These are phyloP conservation scores for Plicaturopsis crispa DNA, from an alignment of 768 basidiomycete genomes.

Conservation along the genomic window DNA sequence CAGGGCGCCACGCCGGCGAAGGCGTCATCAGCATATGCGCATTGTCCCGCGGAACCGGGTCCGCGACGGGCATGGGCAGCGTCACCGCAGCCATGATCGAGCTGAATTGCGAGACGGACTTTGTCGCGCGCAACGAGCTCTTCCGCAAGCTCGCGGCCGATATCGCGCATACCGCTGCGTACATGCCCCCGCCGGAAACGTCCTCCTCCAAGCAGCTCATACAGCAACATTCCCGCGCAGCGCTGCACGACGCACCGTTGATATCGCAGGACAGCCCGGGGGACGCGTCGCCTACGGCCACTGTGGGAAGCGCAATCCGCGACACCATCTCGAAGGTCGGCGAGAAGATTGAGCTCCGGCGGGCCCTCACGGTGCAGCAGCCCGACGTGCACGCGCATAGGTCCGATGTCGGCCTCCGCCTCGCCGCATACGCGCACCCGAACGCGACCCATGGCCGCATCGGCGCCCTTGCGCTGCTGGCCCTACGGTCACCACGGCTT, in stretches of 20 bases:
- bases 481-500: constrained; percentile 41
- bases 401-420: constrained; percentile 27
- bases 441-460: constrained; percentile 47
- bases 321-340: constrained; percentile 70
- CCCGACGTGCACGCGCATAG: neutral
- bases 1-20: constrained; percentile 64
- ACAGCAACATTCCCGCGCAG: constrained; percentile 40
- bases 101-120: constrained; percentile 95
- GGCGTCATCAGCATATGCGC: constrained; percentile 76
- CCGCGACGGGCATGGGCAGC: constrained; percentile 29
- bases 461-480: constrained; percentile 49
- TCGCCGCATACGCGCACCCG: constrained; percentile 52
- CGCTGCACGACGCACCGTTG: constrained; percentile 60
- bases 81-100: constrained; percentile 84
- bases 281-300: constrained; percentile 28
- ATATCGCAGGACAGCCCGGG: constrained; percentile 34
- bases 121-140: constrained; percentile 80
- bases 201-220: constrained; percentile 30
- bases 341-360: constrained; percentile 66
- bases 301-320: constrained; percentile 57
- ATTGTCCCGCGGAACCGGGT: constrained; percentile 53
- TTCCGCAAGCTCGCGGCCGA: constrained; percentile 72
- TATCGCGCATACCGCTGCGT: constrained; percentile 80
- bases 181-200: constrained; percentile 46
- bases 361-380: constrained; percentile 37